These are phyloP conservation scores for Candida pseudocylindracea DNA, from an alignment of 1,139 yeast species.

Conservation along the genomic window DNA sequence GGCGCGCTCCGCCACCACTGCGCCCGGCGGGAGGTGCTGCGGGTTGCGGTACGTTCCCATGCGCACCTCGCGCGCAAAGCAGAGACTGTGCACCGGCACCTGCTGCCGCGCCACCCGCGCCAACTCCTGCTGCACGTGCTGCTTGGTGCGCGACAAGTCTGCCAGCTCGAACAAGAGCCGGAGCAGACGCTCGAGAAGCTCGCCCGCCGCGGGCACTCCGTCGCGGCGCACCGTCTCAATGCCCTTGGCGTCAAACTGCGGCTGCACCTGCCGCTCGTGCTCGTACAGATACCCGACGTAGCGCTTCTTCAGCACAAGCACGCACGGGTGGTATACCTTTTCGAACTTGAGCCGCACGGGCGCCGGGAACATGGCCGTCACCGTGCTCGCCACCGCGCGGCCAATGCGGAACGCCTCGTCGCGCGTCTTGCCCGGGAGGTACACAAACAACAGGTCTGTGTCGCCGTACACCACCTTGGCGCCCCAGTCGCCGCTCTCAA, in stretches of 20 bases:
- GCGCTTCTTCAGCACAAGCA: conserved; percentile 66
- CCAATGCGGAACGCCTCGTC: conserved; percentile 67
- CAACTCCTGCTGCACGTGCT: conserved; percentile 44
- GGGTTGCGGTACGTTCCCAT: conserved; percentile 65
- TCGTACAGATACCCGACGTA: conserved; percentile 76
- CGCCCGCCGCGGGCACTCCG: conserved; percentile 84
- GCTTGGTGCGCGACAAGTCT: conserved; percentile 49
- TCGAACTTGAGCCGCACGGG: conserved; percentile 78
- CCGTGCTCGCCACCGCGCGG: conserved; percentile 33
- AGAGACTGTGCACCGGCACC: conserved; percentile 57
- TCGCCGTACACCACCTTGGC: conserved; percentile 95
- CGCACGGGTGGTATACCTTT: conserved; percentile 76
- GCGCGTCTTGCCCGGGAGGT: conserved; percentile 62
- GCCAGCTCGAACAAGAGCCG: conserved; percentile 47
- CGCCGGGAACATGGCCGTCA: conserved; percentile 52
- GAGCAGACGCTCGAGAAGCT: conserved; percentile 51
- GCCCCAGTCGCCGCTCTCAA: conserved; percentile 50
- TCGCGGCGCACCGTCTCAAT: conserved; percentile 87
- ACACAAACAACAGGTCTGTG: conserved; percentile 82
- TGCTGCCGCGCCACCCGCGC: conserved; percentile 34
- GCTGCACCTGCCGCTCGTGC: conserved; percentile 22
- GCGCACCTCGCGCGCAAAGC: conserved; percentile 80
- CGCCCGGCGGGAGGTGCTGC: conserved; percentile 73
- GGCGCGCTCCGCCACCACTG: conserved; percentile 44
- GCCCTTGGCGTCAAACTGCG: conserved; percentile 86